Evolutionary conservation across 352 stramenopile species (phyloP).

Genomic region (Phytophthora melonis): DNA sequence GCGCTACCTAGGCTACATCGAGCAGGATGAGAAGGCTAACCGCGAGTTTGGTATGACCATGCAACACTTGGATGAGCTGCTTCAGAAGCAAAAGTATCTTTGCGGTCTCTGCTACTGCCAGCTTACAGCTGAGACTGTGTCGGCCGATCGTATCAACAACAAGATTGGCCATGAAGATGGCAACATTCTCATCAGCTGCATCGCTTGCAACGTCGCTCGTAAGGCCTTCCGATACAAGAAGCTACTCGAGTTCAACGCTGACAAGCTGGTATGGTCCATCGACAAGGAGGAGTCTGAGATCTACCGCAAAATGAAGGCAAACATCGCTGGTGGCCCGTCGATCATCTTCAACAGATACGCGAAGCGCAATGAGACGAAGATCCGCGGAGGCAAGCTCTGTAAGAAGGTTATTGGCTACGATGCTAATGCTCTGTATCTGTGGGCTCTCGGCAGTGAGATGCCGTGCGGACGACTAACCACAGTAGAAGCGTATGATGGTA

Average conservation of each 20-base stretch:
- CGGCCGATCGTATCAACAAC: conserved; percentile 36
- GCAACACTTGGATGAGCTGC: conserved; percentile 26
- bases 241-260: conserved; percentile 25
- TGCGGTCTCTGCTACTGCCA: conserved; percentile 32
- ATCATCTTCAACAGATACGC: conserved; percentile 20
- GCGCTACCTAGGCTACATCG: conserved; percentile 30
- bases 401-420: no score
- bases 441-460: conserved; percentile 37
- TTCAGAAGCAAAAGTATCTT: conserved; percentile 34
- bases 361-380: conserved; percentile 21
- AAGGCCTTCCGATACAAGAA: conserved; percentile 36
- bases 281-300: conserved; percentile 2
- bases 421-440: no score
- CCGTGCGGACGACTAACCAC: conserved; percentile 33
- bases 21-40: conserved; percentile 32
- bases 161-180: conserved; percentile 12
- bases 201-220: conserved; percentile 33
- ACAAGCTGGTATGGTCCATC: neutral
- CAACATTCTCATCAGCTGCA: conserved; percentile 28
- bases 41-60: conserved; percentile 32
- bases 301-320: neutral
- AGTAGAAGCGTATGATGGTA: neutral
- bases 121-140: conserved; percentile 33
- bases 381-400: no score
- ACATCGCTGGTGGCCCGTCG: neutral